phyloP scores from a whole-genome alignment of 2,329 filamentous ascomycete genomes.

The Trichoderma sp. region DNA sequence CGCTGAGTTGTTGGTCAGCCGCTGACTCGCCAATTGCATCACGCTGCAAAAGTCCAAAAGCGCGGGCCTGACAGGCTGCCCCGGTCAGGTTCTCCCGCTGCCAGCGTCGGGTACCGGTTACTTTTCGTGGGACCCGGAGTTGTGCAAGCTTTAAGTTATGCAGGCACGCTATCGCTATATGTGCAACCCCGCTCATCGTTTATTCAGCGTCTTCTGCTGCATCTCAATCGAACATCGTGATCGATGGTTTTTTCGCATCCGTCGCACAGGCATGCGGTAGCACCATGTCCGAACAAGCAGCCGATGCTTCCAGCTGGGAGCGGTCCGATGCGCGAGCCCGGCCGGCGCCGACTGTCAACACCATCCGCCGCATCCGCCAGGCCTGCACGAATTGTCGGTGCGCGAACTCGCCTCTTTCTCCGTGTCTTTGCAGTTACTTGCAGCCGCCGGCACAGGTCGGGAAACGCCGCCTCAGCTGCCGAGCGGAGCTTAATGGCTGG shows the following conservation, averaged over 20 bases:
- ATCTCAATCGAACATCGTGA: neutral
- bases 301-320: conserved; percentile 9
- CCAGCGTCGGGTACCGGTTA: neutral
- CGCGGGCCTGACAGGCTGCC: neutral
- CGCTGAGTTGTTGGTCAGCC: neutral
- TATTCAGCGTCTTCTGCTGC: conserved; percentile 1
- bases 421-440: neutral
- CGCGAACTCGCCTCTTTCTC: neutral
- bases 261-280: conserved; percentile 13
- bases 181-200: conserved; percentile 10
- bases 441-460: neutral
- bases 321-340: conserved; percentile 14
- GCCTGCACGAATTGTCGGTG: conserved; percentile 18
- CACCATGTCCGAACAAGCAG: conserved; percentile 17
- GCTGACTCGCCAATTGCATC: neutral
- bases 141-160: conserved; percentile 1
- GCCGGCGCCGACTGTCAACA: conserved; percentile 16
- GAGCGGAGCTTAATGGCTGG: neutral
- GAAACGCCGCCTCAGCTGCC: neutral
- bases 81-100: neutral
- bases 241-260: neutral
- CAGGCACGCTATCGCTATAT: neutral
- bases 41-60: neutral
- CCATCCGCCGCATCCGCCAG: conserved; percentile 18
- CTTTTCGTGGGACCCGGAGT: neutral